Percentiles rank a stretch among this genome's conserved stretches.
These are phyloP conservation scores for Crithidia acanthocephali DNA, from an alignment of 208 protist genomes.

Conservation along the genomic window DNA sequence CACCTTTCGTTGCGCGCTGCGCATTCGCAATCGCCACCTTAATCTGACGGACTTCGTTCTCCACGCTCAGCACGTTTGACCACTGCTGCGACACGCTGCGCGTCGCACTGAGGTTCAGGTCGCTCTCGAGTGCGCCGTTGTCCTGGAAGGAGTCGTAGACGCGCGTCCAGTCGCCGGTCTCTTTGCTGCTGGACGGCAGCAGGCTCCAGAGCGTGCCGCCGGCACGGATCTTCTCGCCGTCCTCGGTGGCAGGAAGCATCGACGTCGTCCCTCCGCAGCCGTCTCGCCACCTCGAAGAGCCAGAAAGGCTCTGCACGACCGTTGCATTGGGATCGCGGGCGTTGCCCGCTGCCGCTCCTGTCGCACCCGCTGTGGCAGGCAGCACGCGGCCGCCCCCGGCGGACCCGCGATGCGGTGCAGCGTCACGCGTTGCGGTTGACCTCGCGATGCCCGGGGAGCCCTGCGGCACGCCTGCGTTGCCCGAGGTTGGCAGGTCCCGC, in stretches of 20 bases:
- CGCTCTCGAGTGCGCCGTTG: slow-evolving; percentile 2
- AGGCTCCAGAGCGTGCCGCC: slow-evolving; percentile 30
- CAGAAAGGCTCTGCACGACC: slow-evolving; percentile 10
- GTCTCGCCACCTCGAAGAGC: neutral
- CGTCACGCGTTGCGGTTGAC: neutral
- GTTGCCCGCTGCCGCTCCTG: neutral
- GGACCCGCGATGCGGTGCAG: no score
- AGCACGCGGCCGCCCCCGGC: neutral
- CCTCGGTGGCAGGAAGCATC: slow-evolving; percentile 10
- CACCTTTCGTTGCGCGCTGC: slow-evolving; percentile 46
- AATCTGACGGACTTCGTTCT: slow-evolving; percentile 69
- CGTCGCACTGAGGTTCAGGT: slow-evolving; percentile 5
- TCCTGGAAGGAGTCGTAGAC: slow-evolving; percentile 27
- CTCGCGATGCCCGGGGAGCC: neutral
- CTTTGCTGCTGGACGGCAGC: slow-evolving; percentile 1
- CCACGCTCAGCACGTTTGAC: slow-evolving; percentile 54
- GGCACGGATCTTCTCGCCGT: slow-evolving; percentile 16
- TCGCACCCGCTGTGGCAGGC: neutral
- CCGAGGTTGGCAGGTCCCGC: neutral
- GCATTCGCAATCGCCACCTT: slow-evolving; percentile 87
- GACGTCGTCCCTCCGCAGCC: neutral
- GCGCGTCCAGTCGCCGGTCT: slow-evolving; percentile 16
- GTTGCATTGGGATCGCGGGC: slow-evolving; percentile 15
- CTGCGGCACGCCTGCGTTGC: neutral
- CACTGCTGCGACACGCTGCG: slow-evolving; percentile 28